Evolutionary conservation across 768 basidiomycete genomes (phyloP), one percentile per base, ranked within the genome.

Genomic region (Xanthoconium purpureum): DNA sequence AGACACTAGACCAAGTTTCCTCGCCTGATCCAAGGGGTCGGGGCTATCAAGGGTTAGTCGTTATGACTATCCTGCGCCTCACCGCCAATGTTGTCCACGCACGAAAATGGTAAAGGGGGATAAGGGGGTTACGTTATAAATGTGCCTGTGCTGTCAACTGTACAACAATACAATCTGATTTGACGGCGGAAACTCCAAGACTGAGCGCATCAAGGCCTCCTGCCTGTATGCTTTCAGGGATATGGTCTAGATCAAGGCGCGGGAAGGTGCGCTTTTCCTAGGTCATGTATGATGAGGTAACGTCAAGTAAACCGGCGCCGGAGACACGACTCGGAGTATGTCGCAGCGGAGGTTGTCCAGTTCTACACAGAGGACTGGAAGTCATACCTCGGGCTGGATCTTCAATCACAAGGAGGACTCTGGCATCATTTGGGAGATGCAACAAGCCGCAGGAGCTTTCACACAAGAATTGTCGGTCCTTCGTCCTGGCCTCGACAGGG

Each of bases 171-270:
- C 65, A 71, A 1, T 18, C 42, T 45, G 10, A 33, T 37, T 58
- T 52, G 29, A 71, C 58, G 9, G 55, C 58, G 18, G 71, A 76
- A 20, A 77, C 63, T 0, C 74, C 72, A n/a, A 77, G 68, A 32
- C 62, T 64, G 30, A 77, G 47, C 35, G 67, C 71, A n/a, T 73
- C 63, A 33, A 50, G 43, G 54, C 61, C 61, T 20, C 75, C 74
- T 14, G 58, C 54, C 42, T 57, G 66, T 20, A 70, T 42, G 45
- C 64, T 67, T 56, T 75, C 74, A 12, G 63, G 47, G 28, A 77
- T 50, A 50, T 75, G 74, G 56, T 77, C 75, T 30, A 77, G 45
- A 56, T 74, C 73, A 9, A 77, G 73, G 50, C 76, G 75, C 3
- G 73, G 70, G 45, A 66, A 74, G 42, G 75, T 63, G 42, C 62